Conservation (phyloP, 208 protist genomes). For the Borovskyia barvae region DNA sequence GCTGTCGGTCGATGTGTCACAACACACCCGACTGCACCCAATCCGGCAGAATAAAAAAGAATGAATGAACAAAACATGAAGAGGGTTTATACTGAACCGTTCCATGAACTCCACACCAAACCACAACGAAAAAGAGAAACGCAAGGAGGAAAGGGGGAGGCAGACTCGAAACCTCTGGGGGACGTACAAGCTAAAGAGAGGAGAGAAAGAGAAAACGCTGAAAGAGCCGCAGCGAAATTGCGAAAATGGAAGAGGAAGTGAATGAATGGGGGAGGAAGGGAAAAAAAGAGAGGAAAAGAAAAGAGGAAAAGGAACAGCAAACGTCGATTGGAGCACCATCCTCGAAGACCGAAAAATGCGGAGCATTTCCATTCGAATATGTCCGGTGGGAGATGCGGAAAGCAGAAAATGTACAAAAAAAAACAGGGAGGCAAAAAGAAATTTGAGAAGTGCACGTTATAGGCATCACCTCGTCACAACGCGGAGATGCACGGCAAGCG, state of each 20-base stretch:
- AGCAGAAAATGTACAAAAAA: background rate
- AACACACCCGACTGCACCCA: too few relatives aligned
- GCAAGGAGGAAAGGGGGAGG: background rate
- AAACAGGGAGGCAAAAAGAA: background rate
- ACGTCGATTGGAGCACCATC: background rate
- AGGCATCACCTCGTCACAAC: too few relatives aligned
- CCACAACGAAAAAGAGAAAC: background rate
- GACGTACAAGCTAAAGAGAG: background rate
- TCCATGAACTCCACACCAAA: background rate
- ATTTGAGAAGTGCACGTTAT: background rate
- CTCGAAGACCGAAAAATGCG: background rate
- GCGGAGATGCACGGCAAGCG: too few relatives aligned
- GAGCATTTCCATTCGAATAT: too few relatives aligned
- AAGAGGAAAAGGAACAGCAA: background rate
- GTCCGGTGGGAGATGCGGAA: too few relatives aligned
- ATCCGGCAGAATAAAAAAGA: too few relatives aligned
- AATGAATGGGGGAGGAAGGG: background rate
- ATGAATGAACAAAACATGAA: slow-evolving; percentile 1
- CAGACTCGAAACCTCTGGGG: background rate
- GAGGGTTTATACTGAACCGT: background rate
- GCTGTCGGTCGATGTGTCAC: too few relatives aligned
- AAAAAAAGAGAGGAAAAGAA: background rate
- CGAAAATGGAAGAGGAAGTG: background rate
- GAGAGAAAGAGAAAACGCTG: too few relatives aligned
- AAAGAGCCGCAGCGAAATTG: background rate